Percentiles rank a stretch among this genome's conserved stretches.
These are phyloP conservation scores for Hemerocallis citrina DNA, from an alignment of 106 monocot species.

Conservation along the genomic window DNA sequence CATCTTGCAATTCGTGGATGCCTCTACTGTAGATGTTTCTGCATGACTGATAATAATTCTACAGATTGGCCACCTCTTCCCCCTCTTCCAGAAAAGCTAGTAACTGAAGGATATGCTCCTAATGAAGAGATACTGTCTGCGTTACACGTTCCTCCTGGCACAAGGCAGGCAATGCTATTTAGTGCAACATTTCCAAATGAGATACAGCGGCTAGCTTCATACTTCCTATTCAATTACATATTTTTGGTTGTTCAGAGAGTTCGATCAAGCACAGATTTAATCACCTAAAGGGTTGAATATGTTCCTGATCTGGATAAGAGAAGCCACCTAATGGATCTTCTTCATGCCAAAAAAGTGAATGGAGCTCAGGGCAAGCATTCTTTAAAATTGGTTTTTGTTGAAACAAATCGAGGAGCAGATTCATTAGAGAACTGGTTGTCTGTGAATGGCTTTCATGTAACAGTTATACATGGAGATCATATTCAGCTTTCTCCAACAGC, in stretches of 20 bases:
- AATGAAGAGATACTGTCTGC: too few species aligned
- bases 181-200: conserved; percentile 11
- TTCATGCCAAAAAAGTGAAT: conserved; percentile 2
- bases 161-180: conserved; percentile 13
- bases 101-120: too few species aligned
- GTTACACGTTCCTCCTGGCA: conserved; percentile 11
- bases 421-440: conserved; percentile 27
- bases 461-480: conserved; percentile 46
- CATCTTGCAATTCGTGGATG: conserved; percentile 66
- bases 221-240: too few species aligned
- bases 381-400: conserved; percentile 36
- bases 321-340: conserved; percentile 11
- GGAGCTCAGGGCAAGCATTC: conserved; percentile 16
- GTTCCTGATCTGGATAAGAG: conserved; percentile 21
- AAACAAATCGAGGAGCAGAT: too few species aligned
- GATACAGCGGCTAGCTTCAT: too few species aligned
- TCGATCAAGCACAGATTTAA: conserved; percentile 16
- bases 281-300: conserved; percentile 23
- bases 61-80: conserved; percentile 76
- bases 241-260: too few species aligned
- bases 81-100: conserved; percentile 65
- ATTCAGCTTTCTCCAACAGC: too few species aligned
- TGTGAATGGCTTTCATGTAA: conserved; percentile 33
- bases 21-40: conserved; percentile 87
- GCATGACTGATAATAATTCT: conserved; percentile 51